Percentiles rank a stretch among this genome's conserved stretches.
phyloP scores from a whole-genome alignment of 2,329 filamentous ascomycete genomes.

The Davidsoniella australis region DNA sequence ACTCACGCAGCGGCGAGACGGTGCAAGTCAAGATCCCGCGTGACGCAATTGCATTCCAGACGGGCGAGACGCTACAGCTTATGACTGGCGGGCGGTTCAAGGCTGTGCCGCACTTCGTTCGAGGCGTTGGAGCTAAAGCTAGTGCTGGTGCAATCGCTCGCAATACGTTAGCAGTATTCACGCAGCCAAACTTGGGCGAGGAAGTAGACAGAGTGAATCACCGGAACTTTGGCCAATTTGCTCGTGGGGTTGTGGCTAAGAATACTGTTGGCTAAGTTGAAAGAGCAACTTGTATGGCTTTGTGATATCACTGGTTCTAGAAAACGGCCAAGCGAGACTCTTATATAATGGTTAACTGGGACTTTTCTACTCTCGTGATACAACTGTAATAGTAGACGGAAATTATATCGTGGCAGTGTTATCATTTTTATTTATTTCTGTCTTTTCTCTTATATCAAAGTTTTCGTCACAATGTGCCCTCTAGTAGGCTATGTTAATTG shows the following conservation, averaged over 20 bases:
- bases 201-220: constrained; percentile 52
- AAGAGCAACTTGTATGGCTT: too few relatives aligned
- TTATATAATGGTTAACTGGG: too few relatives aligned
- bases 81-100: constrained; percentile 86
- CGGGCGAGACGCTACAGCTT: constrained; percentile 74
- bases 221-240: constrained; percentile 61
- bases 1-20: constrained; percentile 61
- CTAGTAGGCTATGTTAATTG: too few relatives aligned
- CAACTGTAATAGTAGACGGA: too few relatives aligned
- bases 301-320: too few relatives aligned
- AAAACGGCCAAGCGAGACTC: too few relatives aligned
- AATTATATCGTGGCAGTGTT: too few relatives aligned
- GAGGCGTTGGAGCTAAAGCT: constrained; percentile 46
- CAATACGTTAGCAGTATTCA: constrained; percentile 92
- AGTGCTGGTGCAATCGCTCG: constrained; percentile 42
- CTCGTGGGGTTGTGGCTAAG: constrained; percentile 40
- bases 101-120: constrained; percentile 90
- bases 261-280: constrained; percentile 32
- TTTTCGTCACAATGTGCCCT: too few relatives aligned
- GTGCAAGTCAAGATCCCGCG: constrained; percentile 86
- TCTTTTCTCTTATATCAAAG: too few relatives aligned
- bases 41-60: constrained; percentile 91
- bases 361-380: too few relatives aligned
- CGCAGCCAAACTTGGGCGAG: constrained; percentile 80
- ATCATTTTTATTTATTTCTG: too few relatives aligned